Evolutionary conservation across 805 yeast genomes (phyloP).

Genomic region (Torulaspora delbrueckii): DNA sequence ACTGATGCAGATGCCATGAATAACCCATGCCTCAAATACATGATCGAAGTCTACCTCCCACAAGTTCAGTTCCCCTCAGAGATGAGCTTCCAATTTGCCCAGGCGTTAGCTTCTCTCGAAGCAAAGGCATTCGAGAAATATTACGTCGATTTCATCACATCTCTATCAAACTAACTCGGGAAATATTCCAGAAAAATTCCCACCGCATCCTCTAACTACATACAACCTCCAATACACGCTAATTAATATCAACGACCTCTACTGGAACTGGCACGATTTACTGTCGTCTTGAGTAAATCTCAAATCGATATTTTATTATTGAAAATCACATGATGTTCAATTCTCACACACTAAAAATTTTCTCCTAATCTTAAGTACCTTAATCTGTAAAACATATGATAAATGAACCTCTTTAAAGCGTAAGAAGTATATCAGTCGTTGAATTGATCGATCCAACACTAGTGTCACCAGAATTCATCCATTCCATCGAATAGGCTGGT

Average conservation of each 20-base stretch:
- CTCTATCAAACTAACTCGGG: constrained; percentile 13
- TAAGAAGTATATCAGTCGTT: neutral
- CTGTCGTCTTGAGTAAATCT: constrained; percentile 1
- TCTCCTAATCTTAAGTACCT: neutral
- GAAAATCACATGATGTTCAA: neutral
- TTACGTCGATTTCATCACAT: constrained; percentile 45
- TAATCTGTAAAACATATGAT: neutral
- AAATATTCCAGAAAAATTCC: neutral
- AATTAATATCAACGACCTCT: neutral
- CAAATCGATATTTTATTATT: too few species aligned
- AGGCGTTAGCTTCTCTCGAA: constrained; percentile 50
- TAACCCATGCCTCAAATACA: constrained; percentile 41
- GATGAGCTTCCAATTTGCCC: constrained; percentile 56
- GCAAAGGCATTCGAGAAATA: constrained; percentile 67
- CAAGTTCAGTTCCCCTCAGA: constrained; percentile 55
- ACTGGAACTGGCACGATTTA: neutral
- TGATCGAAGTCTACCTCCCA: constrained; percentile 48
- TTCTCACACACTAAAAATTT: constrained; percentile 3
- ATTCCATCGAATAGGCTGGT: neutral
- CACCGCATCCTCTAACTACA: neutral
- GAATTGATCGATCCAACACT: neutral
- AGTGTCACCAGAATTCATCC: neutral
- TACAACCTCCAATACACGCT: neutral
- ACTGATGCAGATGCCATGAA: constrained; percentile 18
- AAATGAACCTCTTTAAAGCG: neutral